Evolutionary conservation across 2,329 filamentous ascomycete species (phyloP).

Genomic region (Colletotrichum viniferum): DNA sequence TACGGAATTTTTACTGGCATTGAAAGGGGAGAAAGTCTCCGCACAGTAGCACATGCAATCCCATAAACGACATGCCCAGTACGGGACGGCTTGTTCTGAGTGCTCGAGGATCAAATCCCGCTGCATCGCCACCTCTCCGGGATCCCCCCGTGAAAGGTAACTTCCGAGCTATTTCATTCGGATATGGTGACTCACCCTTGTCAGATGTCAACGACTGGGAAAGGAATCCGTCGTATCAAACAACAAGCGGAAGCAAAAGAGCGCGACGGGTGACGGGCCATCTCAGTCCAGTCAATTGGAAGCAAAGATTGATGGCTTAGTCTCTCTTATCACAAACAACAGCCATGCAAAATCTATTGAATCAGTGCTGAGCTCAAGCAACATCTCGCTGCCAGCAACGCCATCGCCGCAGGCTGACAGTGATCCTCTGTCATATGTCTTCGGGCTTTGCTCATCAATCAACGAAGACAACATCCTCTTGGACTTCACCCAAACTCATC

Average conservation of each 20-base stretch:
- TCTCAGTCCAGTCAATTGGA: neutral
- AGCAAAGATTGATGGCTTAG: neutral
- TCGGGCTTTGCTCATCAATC: neutral
- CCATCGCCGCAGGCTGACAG: neutral
- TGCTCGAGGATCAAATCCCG: neutral
- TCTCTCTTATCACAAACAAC: neutral
- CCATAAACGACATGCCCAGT: neutral
- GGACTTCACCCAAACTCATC: neutral
- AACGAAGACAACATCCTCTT: neutral
- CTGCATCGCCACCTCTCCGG: neutral
- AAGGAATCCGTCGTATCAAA: neutral
- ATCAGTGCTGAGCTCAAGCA: neutral
- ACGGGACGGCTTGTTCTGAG: neutral
- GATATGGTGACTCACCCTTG: accelerated
- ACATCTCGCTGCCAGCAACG: neutral
- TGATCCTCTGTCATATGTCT: neutral
- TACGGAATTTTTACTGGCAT: accelerated
- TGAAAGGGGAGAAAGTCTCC: no score
- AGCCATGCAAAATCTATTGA: neutral
- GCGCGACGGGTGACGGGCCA: accelerated
- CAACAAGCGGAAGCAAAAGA: neutral
- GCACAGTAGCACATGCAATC: neutral
- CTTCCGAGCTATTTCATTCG: neutral
- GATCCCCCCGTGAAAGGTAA: neutral
- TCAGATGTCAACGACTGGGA: neutral